Conservation (phyloP, 2,329 filamentous ascomycete genomes). For the Sphaerulina musiva region DNA sequence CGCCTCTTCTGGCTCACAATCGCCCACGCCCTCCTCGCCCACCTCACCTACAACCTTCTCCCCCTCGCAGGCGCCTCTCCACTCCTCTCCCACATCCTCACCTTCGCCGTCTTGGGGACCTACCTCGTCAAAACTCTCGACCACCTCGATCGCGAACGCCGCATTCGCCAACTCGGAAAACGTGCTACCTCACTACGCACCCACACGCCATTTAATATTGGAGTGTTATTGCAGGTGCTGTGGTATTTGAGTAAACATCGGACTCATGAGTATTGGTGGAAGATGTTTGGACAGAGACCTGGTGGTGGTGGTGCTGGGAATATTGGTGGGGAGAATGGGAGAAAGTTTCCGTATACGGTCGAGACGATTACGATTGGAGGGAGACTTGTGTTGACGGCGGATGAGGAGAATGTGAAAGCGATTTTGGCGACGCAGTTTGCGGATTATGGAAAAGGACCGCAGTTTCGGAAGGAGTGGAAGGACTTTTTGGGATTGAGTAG, state of each 20-base stretch:
- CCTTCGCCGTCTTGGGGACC: slow-evolving; percentile 4
- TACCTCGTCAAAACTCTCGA: slow-evolving; percentile 18
- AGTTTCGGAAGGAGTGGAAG: slow-evolving; percentile 69
- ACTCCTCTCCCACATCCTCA: slow-evolving; percentile 6
- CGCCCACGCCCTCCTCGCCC: slow-evolving; percentile 14
- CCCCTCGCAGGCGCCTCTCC: not conserved
- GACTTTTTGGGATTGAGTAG: slow-evolving; percentile 70
- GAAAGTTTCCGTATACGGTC: slow-evolving; percentile 48
- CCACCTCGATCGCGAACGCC: slow-evolving; percentile 31
- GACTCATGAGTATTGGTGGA: slow-evolving; percentile 57
- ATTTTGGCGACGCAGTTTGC: slow-evolving; percentile 79
- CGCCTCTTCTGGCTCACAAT: slow-evolving; percentile 12
- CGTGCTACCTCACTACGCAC: slow-evolving; percentile 39
- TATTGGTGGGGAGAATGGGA: slow-evolving; percentile 23
- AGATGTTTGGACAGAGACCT: slow-evolving; percentile 38
- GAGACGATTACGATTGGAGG: slow-evolving; percentile 52
- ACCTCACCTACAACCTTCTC: not conserved
- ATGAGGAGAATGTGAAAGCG: slow-evolving; percentile 87
- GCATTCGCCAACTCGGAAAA: slow-evolving; percentile 38
- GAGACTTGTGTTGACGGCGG: slow-evolving; percentile 67
- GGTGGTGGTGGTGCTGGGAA: not conserved
- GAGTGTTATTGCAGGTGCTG: slow-evolving; percentile 56
- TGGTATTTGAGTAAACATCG: slow-evolving; percentile 42
- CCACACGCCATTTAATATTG: slow-evolving; percentile 50
- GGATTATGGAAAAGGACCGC: slow-evolving; percentile 74